A percentile compares a stretch with the other conserved stretches of the same genome.
phyloP scores from a whole-genome alignment of 1,284 basidiomycete species.

The Wallemia hederae region DNA sequence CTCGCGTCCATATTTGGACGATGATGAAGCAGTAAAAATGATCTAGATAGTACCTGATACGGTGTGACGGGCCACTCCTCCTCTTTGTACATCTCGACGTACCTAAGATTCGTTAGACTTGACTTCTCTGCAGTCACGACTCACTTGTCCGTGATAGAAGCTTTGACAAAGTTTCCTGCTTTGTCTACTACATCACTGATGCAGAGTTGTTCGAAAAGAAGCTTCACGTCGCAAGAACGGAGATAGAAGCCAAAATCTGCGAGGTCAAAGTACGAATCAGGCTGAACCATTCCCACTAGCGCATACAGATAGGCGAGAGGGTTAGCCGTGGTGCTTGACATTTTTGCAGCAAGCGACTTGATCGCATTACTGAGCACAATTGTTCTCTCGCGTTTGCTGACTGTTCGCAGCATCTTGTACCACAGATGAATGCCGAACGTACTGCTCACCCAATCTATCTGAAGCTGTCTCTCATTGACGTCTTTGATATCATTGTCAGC shows the following conservation, averaged over 20 bases:
- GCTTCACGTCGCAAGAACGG: background rate
- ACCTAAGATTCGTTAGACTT: background rate
- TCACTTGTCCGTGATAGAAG: background rate
- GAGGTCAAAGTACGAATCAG: background rate
- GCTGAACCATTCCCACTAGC: background rate
- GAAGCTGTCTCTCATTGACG: no score
- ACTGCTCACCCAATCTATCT: background rate
- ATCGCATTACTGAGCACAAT: background rate
- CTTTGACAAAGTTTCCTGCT: background rate
- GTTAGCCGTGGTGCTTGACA: background rate
- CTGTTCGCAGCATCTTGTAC: background rate
- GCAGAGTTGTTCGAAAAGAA: background rate
- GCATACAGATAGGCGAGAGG: background rate
- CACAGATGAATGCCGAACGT: background rate
- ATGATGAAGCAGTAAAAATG: background rate
- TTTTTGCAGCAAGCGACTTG: background rate
- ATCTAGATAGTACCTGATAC: background rate
- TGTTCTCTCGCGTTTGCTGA: background rate
- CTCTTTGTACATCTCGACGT: background rate
- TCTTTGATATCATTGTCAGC: background rate
- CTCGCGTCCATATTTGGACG: background rate
- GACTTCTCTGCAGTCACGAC: background rate
- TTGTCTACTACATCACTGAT: background rate
- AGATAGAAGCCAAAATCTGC: background rate
- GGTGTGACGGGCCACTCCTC: background rate